Evolutionary conservation across 257 asterid species (phyloP).

Genomic region (Gentiana macrophylla): DNA sequence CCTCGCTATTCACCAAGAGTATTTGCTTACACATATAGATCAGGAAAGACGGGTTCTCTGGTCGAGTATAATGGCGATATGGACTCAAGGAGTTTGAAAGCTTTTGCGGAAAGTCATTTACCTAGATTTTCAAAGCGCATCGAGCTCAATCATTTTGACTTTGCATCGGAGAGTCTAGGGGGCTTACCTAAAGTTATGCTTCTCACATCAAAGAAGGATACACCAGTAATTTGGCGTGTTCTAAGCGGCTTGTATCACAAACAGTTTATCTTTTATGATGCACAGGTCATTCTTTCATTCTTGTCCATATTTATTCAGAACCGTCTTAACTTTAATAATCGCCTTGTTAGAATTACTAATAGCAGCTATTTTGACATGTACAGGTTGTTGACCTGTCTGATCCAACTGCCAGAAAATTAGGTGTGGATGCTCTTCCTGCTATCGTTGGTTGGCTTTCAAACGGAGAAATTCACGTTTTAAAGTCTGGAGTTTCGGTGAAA

Average conservation of each 20-base stretch:
- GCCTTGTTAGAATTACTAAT: background rate
- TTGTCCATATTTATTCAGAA: background rate
- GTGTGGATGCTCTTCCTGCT: conserved; percentile 76
- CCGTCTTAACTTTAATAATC: background rate
- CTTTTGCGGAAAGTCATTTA: conserved; percentile 54
- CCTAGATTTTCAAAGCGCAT: conserved; percentile 87
- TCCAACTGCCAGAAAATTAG: conserved; percentile 41
- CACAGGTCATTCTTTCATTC: conserved; percentile 40
- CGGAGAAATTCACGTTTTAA: conserved; percentile 61
- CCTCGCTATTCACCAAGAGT: conserved; percentile 58
- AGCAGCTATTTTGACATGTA: conserved; percentile 6
- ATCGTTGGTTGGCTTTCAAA: conserved; percentile 74
- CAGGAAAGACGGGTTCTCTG: conserved; percentile 46
- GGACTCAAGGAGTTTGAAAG: conserved; percentile 49
- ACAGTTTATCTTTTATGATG: conserved; percentile 60
- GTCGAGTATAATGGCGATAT: conserved; percentile 66
- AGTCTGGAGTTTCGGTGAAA: conserved; percentile 64
- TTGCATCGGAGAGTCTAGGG: conserved; percentile 31
- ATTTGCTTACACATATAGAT: conserved; percentile 48
- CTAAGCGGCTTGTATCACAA: conserved; percentile 74
- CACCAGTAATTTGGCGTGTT: conserved; percentile 88
- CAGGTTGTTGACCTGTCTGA: conserved; percentile 69
- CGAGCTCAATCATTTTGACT: conserved; percentile 35
- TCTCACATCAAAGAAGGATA: conserved; percentile 73
- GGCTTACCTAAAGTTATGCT: conserved; percentile 68